Conservation (phyloP, 768 basidiomycete genomes). For the Termitomyces sp. region DNA sequence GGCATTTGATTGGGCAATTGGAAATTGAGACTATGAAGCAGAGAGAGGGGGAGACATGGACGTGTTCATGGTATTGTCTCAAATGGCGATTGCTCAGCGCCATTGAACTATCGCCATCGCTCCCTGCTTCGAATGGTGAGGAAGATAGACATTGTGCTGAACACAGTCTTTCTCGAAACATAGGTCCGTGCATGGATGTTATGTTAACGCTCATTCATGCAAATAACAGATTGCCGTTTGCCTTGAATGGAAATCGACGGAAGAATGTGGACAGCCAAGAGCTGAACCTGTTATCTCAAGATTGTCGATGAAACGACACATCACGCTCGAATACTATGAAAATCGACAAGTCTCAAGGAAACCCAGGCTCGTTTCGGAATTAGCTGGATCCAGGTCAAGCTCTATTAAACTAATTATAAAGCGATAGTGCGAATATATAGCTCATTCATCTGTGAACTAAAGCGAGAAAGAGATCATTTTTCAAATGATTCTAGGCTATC, state of each 20-base stretch:
- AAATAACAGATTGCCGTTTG: background rate
- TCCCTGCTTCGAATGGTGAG: too few relatives aligned
- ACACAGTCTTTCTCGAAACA: too few relatives aligned
- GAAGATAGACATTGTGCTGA: too few relatives aligned
- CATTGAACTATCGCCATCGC: too few relatives aligned
- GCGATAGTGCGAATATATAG: background rate
- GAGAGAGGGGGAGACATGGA: too few relatives aligned
- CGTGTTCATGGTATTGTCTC: too few relatives aligned
- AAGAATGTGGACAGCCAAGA: background rate
- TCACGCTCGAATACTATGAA: background rate
- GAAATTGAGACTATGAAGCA: too few relatives aligned
- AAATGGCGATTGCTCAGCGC: too few relatives aligned
- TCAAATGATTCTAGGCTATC: constrained; percentile 29
- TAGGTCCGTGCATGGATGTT: too few relatives aligned
- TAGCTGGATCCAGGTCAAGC: background rate
- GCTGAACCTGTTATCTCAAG: background rate
- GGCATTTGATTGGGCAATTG: too few relatives aligned
- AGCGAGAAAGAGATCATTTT: constrained; percentile 13
- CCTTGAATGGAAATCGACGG: too few relatives aligned
- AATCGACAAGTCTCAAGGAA: background rate
- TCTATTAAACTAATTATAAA: background rate
- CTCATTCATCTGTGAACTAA: background rate
- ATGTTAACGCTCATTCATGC: background rate
- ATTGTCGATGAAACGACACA: background rate
- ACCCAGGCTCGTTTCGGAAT: too few relatives aligned